A percentile compares a stretch with the other conserved stretches of the same genome.
Evolutionary conservation across 73 alveolate genomes (phyloP).

Genomic region (Paramecium tetraurelia): DNA sequence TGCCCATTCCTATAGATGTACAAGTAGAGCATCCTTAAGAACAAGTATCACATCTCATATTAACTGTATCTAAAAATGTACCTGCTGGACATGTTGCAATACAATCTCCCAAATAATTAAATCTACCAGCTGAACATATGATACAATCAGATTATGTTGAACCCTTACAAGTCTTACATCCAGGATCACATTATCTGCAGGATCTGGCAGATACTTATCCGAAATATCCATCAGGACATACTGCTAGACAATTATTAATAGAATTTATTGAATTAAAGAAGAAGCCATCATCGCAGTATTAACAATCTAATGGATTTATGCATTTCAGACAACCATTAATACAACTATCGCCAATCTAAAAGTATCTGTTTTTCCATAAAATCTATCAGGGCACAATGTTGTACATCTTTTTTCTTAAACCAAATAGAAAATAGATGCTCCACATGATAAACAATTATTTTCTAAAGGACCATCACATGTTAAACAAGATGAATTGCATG

Average conservation of each 20-base stretch:
- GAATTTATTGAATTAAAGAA: not conserved
- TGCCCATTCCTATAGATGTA: not conserved
- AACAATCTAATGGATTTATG: not conserved
- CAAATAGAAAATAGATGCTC: not conserved
- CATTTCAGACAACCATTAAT: not conserved
- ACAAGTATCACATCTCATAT: constrained; percentile 23
- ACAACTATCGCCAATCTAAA: not conserved
- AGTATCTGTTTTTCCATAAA: not conserved
- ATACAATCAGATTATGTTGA: not conserved
- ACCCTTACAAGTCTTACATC: not conserved
- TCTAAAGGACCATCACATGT: not conserved
- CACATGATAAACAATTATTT: not conserved
- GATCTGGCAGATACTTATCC: not conserved
- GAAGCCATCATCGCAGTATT: not conserved
- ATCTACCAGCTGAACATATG: constrained; percentile 8
- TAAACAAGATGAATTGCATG: not conserved
- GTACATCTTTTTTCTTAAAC: not conserved
- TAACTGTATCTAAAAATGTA: not conserved
- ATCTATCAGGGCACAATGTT: not conserved
- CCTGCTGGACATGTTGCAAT: not conserved
- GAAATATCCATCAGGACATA: not conserved
- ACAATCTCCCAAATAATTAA: not conserved
- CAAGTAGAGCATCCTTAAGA: not conserved
- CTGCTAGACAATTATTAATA: not conserved
- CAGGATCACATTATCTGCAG: not conserved